Conservation (phyloP, 805 yeast genomes). For the Ogataea polymorpha region DNA sequence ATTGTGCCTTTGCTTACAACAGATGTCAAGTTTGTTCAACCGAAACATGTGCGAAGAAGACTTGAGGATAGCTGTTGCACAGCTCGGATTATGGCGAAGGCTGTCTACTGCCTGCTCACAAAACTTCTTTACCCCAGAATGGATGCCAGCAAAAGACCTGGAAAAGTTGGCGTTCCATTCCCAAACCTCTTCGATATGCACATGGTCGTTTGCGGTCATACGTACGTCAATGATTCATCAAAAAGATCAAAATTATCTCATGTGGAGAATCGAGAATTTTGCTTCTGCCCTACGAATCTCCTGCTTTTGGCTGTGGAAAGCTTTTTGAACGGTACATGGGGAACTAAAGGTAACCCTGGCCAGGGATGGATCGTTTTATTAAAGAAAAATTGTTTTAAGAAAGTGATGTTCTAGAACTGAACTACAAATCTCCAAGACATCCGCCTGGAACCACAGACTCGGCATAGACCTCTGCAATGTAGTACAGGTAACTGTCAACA, state of each 20-base stretch:
- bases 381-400: not conserved
- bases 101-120: constrained; percentile 8
- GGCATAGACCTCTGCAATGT: constrained; percentile 33
- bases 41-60: constrained; percentile 13
- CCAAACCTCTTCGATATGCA: constrained; percentile 7
- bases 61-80: constrained; percentile 15
- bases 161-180: constrained; percentile 9
- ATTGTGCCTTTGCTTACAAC: constrained; percentile 18
- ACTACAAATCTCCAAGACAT: constrained; percentile 16
- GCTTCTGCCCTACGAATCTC: constrained; percentile 9
- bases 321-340: no score
- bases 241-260: constrained; percentile 9
- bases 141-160: constrained; percentile 4
- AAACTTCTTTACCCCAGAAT: constrained; percentile 12
- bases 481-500: constrained; percentile 32
- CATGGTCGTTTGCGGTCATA: constrained; percentile 15
- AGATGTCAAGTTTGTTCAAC: constrained; percentile 7
- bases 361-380: constrained; percentile 1
- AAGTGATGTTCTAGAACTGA: constrained; percentile 1
- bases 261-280: constrained; percentile 9
- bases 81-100: constrained; percentile 11
- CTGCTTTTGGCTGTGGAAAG: constrained; percentile 5
- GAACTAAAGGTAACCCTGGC: constrained; percentile 6
- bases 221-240: constrained; percentile 11
- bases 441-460: constrained; percentile 30